phyloP scores from a whole-genome alignment of 208 protist species.

The Leishmania tarentolae region DNA sequence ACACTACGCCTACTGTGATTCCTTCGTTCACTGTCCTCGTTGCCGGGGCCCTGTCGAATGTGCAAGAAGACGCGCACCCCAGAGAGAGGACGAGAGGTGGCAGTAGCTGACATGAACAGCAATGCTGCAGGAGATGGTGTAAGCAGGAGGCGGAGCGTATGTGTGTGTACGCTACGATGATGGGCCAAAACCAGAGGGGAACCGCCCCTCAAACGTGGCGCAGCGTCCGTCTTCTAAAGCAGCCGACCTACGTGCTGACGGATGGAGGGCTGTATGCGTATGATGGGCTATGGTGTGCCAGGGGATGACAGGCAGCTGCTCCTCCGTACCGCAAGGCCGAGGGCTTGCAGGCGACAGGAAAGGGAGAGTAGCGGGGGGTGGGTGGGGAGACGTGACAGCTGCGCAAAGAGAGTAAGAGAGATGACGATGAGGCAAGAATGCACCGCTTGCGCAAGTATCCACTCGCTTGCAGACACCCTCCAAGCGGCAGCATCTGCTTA shows the following conservation, averaged over 20 bases:
- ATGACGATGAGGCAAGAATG: neutral
- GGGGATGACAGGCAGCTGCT: neutral
- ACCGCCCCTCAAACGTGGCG: neutral
- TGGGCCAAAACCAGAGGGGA: neutral
- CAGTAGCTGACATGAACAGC: neutral
- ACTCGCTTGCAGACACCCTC: neutral
- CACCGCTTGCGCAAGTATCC: constrained; percentile 1
- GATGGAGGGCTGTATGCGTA: neutral
- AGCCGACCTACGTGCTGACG: neutral
- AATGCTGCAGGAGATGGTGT: neutral
- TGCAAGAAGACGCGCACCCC: constrained; percentile 64
- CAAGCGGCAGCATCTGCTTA: neutral
- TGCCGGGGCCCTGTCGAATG: constrained; percentile 36
- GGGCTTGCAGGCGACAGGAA: neutral
- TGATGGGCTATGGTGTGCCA: neutral
- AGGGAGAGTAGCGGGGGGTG: neutral
- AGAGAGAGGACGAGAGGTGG: constrained; percentile 29
- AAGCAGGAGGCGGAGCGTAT: neutral
- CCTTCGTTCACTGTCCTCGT: neutral
- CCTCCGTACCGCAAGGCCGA: neutral
- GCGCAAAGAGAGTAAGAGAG: neutral
- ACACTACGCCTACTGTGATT: neutral
- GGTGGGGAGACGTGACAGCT: neutral
- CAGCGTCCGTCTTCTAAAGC: neutral
- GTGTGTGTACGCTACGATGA: neutral